Evolutionary conservation across 2,329 filamentous ascomycete genomes (phyloP).

Genomic region (Pseudocercospora fuligena): DNA sequence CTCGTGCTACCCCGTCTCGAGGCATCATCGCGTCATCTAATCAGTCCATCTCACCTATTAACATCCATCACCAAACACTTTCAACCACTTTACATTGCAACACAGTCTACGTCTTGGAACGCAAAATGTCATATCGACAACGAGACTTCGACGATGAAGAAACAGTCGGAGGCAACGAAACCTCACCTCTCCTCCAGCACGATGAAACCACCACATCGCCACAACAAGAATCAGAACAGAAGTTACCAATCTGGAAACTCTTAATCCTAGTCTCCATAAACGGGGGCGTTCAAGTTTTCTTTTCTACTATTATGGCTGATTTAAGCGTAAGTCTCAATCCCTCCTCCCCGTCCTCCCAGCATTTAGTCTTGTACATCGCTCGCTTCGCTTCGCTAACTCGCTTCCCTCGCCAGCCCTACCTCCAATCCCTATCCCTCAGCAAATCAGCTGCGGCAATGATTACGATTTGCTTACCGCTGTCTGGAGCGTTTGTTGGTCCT

Average conservation of each 20-base stretch:
- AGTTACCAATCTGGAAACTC: not conserved
- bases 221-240: not conserved
- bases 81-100: no score
- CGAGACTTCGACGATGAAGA: no score
- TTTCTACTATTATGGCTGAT: slow-evolving; percentile 31
- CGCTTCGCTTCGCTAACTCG: not conserved
- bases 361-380: no score
- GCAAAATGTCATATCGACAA: no score
- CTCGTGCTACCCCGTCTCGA: no score
- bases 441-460: slow-evolving; percentile 28
- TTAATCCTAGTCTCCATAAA: slow-evolving; percentile 26
- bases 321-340: slow-evolving; percentile 19
- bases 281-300: slow-evolving; percentile 33
- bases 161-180: no score
- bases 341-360: not conserved
- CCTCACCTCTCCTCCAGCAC: no score
- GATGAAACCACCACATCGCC: no score
- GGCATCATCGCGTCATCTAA: no score
- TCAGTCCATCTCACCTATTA: no score
- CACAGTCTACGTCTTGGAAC: no score
- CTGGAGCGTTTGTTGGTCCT: slow-evolving; percentile 28
- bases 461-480: slow-evolving; percentile 28
- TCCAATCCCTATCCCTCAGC: slow-evolving; percentile 28
- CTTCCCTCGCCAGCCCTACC: slow-evolving; percentile 22
- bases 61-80: no score